Conservation (phyloP, 805 yeast species). For the Barnettozyma californica region DNA sequence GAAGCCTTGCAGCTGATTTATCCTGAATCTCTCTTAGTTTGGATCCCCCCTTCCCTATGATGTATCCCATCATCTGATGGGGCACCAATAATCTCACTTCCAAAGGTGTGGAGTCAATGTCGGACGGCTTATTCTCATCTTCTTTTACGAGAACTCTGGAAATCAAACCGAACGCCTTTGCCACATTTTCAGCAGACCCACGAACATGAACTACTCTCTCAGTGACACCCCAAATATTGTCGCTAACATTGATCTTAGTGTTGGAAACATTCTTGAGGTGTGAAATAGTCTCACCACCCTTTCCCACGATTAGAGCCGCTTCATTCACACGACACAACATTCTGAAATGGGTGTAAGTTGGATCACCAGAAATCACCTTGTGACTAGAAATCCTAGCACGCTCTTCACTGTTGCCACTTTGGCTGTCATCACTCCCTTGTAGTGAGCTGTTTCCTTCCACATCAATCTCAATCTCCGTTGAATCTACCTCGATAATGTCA, state of each 20-base stretch:
- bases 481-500: constrained; percentile 39
- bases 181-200: constrained; percentile 73
- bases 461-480: constrained; percentile 9
- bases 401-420: neutral
- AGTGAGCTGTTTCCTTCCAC: constrained; percentile 4
- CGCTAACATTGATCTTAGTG: constrained; percentile 66
- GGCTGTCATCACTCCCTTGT: constrained; percentile 1
- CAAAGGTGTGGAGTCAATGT: constrained; percentile 46
- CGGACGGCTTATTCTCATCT: constrained; percentile 58
- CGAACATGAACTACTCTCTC: constrained; percentile 71
- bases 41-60: constrained; percentile 73
- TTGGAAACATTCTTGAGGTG: constrained; percentile 58
- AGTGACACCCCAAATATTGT: constrained; percentile 62
- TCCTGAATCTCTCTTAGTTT: constrained; percentile 79
- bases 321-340: constrained; percentile 74
- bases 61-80: constrained; percentile 72
- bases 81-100: constrained; percentile 64
- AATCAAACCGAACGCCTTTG: constrained; percentile 75
- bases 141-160: constrained; percentile 63
- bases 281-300: constrained; percentile 69
- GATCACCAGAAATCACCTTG: constrained; percentile 33
- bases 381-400: neutral
- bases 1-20: constrained; percentile 68
- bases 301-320: constrained; percentile 72
- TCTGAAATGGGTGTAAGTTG: constrained; percentile 61